Evolutionary conservation across 2,329 filamentous ascomycete species (phyloP).

Genomic region (Sporothrix euskadiensis): DNA sequence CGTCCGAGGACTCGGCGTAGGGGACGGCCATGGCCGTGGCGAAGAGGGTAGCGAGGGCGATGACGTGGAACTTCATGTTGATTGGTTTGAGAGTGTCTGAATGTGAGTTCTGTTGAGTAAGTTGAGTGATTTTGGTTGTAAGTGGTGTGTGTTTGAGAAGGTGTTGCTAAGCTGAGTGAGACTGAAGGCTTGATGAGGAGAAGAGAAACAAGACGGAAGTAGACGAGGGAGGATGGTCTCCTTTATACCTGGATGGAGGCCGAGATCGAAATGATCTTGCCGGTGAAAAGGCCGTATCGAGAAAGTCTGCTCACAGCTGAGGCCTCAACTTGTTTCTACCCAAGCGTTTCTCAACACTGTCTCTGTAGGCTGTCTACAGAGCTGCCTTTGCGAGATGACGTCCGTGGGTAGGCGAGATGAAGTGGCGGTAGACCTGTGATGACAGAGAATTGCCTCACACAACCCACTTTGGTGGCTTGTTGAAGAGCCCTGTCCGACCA

Average conservation of each 20-base stretch:
- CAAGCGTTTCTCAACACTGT: not conserved
- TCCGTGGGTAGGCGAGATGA: not conserved
- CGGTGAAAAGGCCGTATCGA: not conserved
- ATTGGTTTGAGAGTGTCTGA: not conserved
- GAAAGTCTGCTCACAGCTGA: not conserved
- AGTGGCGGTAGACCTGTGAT: not conserved
- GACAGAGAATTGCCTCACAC: not conserved
- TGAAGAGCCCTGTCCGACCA: not conserved
- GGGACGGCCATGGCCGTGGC: slow-evolving; percentile 5
- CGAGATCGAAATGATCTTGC: not conserved
- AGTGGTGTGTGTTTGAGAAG: not conserved
- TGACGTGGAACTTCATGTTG: slow-evolving; percentile 17
- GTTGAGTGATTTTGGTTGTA: not conserved
- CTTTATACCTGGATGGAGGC: not conserved
- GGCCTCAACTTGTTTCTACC: not conserved
- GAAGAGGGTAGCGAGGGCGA: not conserved
- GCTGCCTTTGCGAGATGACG: not conserved
- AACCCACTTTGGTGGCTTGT: not conserved
- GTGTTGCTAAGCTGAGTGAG: not conserved
- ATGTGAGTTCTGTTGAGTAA: not conserved
- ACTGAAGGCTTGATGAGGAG: slow-evolving; percentile 3
- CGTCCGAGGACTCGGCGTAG: not conserved
- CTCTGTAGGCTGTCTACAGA: not conserved
- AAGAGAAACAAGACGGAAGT: not conserved
- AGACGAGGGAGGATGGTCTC: not conserved